These are phyloP conservation scores for Cupressus sempervirens DNA, from an alignment of 75 land plant species.

Conservation along the genomic window DNA sequence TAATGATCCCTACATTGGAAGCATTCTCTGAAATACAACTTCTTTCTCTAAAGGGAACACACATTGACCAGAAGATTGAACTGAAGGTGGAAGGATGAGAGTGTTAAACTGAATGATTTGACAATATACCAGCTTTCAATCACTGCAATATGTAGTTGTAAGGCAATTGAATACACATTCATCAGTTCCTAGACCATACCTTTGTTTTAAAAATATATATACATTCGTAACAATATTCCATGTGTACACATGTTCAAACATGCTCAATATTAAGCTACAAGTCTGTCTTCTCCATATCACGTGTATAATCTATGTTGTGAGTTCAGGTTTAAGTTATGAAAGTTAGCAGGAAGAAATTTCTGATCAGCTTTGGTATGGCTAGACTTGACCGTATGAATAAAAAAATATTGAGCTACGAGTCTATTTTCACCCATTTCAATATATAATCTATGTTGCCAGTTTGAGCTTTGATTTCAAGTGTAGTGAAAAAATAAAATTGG, in stretches of 20 bases:
- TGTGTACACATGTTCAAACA: background rate
- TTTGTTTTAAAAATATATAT: background rate
- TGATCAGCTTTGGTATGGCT: too few species aligned
- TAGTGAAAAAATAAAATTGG: too few species aligned
- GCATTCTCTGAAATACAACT: background rate
- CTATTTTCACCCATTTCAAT: too few species aligned
- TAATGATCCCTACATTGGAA: background rate
- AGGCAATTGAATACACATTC: background rate
- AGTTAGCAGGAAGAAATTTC: too few species aligned
- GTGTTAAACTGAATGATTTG: background rate
- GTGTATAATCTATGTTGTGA: too few species aligned
- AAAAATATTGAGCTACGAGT: too few species aligned
- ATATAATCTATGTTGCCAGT: too few species aligned
- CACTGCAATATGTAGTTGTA: background rate
- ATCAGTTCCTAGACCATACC: background rate
- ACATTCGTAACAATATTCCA: background rate
- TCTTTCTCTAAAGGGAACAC: background rate
- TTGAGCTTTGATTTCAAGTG: too few species aligned
- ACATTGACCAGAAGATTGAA: background rate
- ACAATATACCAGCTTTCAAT: background rate
- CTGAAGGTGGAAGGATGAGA: background rate
- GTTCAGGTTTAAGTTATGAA: too few species aligned
- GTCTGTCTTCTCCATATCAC: background rate
- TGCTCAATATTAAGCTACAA: background rate
- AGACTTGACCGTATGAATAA: too few species aligned